A percentile compares a stretch with the other conserved stretches of the same genome.
Conservation (phyloP, 164 flowering plant genomes). For the Brasenia schreberi region DNA sequence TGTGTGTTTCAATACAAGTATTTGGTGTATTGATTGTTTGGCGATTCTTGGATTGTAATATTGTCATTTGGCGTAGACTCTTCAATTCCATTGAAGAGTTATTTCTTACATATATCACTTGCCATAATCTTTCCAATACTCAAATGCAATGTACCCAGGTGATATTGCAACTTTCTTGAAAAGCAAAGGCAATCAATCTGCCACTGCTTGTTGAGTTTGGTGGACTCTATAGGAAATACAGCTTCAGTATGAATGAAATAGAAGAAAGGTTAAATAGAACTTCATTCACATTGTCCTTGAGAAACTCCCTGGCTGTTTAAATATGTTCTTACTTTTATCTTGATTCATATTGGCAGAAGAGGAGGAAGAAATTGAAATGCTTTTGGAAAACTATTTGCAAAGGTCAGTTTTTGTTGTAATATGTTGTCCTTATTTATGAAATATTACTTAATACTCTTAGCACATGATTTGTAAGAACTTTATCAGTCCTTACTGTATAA, state of each 20-base stretch:
- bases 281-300: not conserved
- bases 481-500: not conserved
- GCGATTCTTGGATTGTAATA: no score
- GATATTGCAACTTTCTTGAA: not conserved
- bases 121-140: no score
- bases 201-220: no score
- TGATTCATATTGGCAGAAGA: constrained; percentile 50
- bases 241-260: not conserved
- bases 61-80: no score
- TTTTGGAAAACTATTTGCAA: constrained; percentile 89
- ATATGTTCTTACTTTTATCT: not conserved
- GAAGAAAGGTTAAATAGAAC: no score
- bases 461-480: not conserved
- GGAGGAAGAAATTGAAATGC: constrained; percentile 99
- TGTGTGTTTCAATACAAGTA: no score
- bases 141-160: not conserved
- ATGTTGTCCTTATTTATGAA: not conserved
- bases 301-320: no score
- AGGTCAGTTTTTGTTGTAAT: constrained; percentile 29
- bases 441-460: not conserved
- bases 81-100: no score
- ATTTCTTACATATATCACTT: no score
- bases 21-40: no score
- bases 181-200: no score
- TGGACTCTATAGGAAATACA: no score